Conservation (phyloP, 2,329 filamentous ascomycete species). For the Aspergillus terreus region DNA sequence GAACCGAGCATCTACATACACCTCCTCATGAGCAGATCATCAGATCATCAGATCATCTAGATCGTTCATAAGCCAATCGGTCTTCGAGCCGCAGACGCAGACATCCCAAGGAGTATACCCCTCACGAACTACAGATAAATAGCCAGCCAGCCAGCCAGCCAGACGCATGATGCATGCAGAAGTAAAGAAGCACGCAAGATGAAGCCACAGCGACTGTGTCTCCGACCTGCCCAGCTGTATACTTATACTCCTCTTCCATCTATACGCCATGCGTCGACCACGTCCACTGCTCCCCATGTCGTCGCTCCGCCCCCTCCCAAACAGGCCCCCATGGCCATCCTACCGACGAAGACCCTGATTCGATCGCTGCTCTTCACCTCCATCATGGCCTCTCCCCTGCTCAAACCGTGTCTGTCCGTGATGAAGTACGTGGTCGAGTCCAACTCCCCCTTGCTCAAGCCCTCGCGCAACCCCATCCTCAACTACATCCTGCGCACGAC, state of each 20-base stretch:
- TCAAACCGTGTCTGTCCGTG: constrained; percentile 17
- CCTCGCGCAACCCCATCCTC: constrained; percentile 40
- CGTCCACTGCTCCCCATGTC: constrained; percentile 7
- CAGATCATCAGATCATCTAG: not conserved
- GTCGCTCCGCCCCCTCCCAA: not conserved
- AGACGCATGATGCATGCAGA: not conserved
- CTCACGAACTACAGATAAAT: not conserved
- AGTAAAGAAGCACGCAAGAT: not conserved
- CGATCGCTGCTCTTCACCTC: constrained; percentile 18
- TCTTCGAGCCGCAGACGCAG: constrained; percentile 1
- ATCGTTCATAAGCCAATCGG: constrained; percentile 5
- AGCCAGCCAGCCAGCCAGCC: not conserved
- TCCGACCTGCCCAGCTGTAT: constrained; percentile 1
- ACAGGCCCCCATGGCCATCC: constrained; percentile 35
- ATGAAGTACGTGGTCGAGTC: constrained; percentile 37
- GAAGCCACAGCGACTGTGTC: constrained; percentile 1
- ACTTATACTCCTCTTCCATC: not conserved
- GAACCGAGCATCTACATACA: constrained; percentile 2
- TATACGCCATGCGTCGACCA: not conserved
- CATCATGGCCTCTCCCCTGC: constrained; percentile 17
- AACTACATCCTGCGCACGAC: constrained; percentile 33
- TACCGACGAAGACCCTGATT: constrained; percentile 16
- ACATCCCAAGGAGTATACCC: not conserved
- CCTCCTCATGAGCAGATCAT: not conserved
- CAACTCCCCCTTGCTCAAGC: constrained; percentile 35